Percentiles rank a stretch among this genome's conserved stretches.
phyloP scores from a whole-genome alignment of 768 basidiomycete genomes.

The Leccinellum luteum region DNA sequence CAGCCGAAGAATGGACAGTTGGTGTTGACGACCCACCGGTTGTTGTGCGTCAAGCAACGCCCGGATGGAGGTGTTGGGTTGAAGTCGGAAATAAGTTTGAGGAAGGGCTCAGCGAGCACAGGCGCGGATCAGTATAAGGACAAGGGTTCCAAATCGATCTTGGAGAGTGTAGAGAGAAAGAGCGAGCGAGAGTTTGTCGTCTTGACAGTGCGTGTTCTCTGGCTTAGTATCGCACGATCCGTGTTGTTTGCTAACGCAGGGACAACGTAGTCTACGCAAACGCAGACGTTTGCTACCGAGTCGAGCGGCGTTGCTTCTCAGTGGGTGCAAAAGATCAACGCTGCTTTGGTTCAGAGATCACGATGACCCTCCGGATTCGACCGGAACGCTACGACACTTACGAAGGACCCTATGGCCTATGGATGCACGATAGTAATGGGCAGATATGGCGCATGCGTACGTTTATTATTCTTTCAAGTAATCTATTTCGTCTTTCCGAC shows the following conservation, averaged over 20 bases:
- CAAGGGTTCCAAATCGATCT: background rate
- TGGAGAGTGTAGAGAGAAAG: conserved; percentile 50
- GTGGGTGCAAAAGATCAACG: conserved; percentile 43
- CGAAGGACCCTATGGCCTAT: too few species aligned
- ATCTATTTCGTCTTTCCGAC: too few species aligned
- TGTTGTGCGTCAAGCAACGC: too few species aligned
- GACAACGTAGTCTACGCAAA: conserved; percentile 44
- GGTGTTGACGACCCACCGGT: too few species aligned
- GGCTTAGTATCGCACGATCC: background rate
- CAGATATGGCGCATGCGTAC: too few species aligned
- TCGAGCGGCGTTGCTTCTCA: conserved; percentile 32
- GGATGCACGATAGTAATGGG: too few species aligned
- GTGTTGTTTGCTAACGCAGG: background rate
- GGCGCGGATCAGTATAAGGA: too few species aligned
- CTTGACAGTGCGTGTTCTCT: conserved; percentile 46
- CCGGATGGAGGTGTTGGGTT: conserved; percentile 40
- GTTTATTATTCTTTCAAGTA: too few species aligned
- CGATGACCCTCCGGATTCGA: background rate
- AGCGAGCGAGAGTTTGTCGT: conserved; percentile 59
- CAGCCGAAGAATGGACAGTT: too few species aligned
- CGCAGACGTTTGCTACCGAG: conserved; percentile 42
- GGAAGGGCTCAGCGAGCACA: too few species aligned
- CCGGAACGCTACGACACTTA: background rate
- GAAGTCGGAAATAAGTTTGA: conserved; percentile 49
- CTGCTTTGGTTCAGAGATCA: background rate